Evolutionary conservation across 2,329 filamentous ascomycete species (phyloP).

Genomic region (Stemphylium beticola): DNA sequence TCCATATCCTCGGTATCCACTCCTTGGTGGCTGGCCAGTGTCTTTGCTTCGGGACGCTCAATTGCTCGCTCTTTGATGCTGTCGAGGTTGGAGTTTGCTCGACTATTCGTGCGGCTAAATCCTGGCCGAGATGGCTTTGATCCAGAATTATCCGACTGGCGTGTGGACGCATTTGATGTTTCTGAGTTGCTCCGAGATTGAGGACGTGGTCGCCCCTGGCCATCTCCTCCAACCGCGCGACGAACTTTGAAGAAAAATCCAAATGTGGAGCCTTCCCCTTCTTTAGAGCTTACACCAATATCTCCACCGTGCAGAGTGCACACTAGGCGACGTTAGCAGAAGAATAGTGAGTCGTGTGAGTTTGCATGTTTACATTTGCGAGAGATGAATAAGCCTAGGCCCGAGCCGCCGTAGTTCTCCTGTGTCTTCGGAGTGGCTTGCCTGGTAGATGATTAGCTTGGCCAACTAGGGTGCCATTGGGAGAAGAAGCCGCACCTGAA

Average conservation of each 20-base stretch:
- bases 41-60: slow-evolving; percentile 19
- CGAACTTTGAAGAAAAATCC: slow-evolving; percentile 48
- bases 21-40: slow-evolving; percentile 13
- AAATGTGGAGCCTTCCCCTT: slow-evolving; percentile 47
- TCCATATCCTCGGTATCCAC: slow-evolving; percentile 22
- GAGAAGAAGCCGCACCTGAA: slow-evolving; percentile 41
- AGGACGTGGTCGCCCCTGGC: slow-evolving; percentile 34
- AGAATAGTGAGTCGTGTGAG: too few relatives aligned
- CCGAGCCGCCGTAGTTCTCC: slow-evolving; percentile 52
- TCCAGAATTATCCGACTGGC: slow-evolving; percentile 13
- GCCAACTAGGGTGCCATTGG: neutral
- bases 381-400: slow-evolving; percentile 47
- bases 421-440: slow-evolving; percentile 50
- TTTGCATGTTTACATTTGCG: slow-evolving; percentile 37
- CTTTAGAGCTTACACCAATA: slow-evolving; percentile 44
- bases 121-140: slow-evolving; percentile 26
- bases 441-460: slow-evolving; percentile 18
- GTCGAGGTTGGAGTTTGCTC: slow-evolving; percentile 35
- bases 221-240: slow-evolving; percentile 26
- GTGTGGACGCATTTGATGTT: slow-evolving; percentile 10
- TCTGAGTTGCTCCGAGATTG: slow-evolving; percentile 35
- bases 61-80: slow-evolving; percentile 32
- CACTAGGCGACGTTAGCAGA: slow-evolving; percentile 21
- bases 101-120: slow-evolving; percentile 36
- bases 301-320: slow-evolving; percentile 49